Percentiles rank a stretch among this genome's conserved stretches.
Conservation (phyloP, 495 filamentous ascomycete species). For the Penicillium cataractarum region DNA sequence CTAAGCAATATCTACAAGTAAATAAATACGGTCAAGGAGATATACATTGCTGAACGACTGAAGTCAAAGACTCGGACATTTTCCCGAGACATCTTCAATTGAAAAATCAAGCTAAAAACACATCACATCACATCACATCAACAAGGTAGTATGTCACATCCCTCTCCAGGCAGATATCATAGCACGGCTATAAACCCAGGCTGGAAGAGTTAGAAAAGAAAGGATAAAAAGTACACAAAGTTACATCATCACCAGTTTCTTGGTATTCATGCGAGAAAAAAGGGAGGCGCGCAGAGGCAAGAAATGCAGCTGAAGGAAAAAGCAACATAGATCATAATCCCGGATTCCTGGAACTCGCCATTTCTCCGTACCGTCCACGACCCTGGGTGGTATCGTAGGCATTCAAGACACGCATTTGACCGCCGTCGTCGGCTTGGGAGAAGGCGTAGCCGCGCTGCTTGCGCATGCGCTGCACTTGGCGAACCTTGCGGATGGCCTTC, state of each 20-base stretch:
- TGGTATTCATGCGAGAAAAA: slow-evolving; percentile 21
- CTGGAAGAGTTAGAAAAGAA: slow-evolving; percentile 14
- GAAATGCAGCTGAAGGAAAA: slow-evolving; percentile 19
- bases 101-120: slow-evolving; percentile 20
- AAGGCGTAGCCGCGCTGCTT: slow-evolving; percentile 99
- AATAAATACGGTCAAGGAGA: not conserved
- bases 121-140: slow-evolving; percentile 21
- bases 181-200: slow-evolving; percentile 19
- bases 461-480: slow-evolving; percentile 98
- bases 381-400: slow-evolving; percentile 96
- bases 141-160: slow-evolving; percentile 30
- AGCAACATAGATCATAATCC: slow-evolving; percentile 37
- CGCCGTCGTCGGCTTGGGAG: slow-evolving; percentile 92
- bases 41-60: not conserved
- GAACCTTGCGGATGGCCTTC: slow-evolving; percentile 97
- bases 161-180: slow-evolving; percentile 16
- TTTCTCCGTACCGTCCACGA: slow-evolving; percentile 93
- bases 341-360: slow-evolving; percentile 71
- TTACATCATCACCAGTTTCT: slow-evolving; percentile 23
- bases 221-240: slow-evolving; percentile 24
- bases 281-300: slow-evolving; percentile 14
- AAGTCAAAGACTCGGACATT: not conserved
- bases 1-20: not conserved
- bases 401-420: slow-evolving; percentile 80
- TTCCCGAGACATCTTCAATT: slow-evolving; percentile 19